These are phyloP conservation scores for Aspergillus sp. DNA, from an alignment of 2,329 filamentous ascomycete genomes.

Conservation along the genomic window DNA sequence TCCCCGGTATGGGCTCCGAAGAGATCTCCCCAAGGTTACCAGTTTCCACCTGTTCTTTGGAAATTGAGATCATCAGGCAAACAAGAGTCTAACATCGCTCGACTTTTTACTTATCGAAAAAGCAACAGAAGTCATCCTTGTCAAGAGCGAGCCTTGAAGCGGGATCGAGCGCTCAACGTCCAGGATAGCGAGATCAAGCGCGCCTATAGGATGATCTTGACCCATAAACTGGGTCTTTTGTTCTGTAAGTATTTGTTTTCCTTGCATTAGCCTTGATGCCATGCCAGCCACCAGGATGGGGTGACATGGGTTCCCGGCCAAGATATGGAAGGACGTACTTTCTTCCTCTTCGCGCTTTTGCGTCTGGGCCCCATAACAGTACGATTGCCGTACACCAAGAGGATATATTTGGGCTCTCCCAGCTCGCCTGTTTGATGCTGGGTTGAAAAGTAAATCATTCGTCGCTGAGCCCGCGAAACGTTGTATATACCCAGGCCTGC, in stretches of 20 bases:
- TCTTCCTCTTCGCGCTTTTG: slow-evolving; percentile 14
- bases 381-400: slow-evolving; percentile 2
- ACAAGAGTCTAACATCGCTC: not conserved
- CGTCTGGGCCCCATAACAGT: slow-evolving; percentile 13
- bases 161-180: slow-evolving; percentile 10
- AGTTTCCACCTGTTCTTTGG: not conserved
- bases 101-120: not conserved
- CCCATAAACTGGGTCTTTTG: slow-evolving; percentile 13
- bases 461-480: not conserved
- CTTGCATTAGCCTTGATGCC: slow-evolving; percentile 30
- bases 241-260: slow-evolving; percentile 30
- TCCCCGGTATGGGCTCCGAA: not conserved
- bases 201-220: slow-evolving; percentile 20
- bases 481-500: not conserved
- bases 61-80: not conserved
- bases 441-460: not conserved
- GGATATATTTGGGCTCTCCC: slow-evolving; percentile 24
- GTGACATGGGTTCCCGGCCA: slow-evolving; percentile 16
- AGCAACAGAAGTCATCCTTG: not conserved
- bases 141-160: not conserved
- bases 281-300: slow-evolving; percentile 24
- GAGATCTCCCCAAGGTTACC: not conserved
- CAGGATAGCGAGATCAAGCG: slow-evolving; percentile 18
- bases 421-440: slow-evolving; percentile 2
- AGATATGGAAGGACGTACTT: slow-evolving; percentile 24